phyloP scores from a whole-genome alignment of 1,139 yeast species.

The Trichomonascaceae sp. region DNA sequence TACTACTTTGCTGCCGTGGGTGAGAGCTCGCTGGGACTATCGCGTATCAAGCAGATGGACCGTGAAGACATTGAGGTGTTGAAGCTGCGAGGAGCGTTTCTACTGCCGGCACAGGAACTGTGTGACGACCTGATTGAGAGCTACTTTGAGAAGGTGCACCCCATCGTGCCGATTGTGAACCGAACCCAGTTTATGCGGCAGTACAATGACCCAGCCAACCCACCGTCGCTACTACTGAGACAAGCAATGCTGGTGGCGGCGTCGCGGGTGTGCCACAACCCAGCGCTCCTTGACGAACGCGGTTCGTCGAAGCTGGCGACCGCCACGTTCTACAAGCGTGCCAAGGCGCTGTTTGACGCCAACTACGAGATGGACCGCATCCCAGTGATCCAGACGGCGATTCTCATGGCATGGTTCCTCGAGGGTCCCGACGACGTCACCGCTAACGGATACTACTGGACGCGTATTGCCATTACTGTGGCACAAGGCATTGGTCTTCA shows the following conservation, averaged over 20 bases:
- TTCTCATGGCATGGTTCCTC: constrained; percentile 58
- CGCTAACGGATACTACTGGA: constrained; percentile 68
- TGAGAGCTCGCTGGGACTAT: constrained; percentile 7
- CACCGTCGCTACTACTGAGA: constrained; percentile 54
- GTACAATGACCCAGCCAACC: constrained; percentile 46
- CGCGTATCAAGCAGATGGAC: constrained; percentile 31
- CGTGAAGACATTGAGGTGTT: constrained; percentile 58
- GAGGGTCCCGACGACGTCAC: constrained; percentile 72
- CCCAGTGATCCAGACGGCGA: constrained; percentile 51
- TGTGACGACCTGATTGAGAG: constrained; percentile 50
- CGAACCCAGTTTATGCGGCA: constrained; percentile 46
- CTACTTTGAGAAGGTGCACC: constrained; percentile 57
- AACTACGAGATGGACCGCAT: constrained; percentile 63
- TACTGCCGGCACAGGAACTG: constrained; percentile 48
- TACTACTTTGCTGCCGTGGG: constrained; percentile 18
- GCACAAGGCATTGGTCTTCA: constrained; percentile 79
- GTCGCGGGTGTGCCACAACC: constrained; percentile 46
- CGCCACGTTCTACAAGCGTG: constrained; percentile 59
- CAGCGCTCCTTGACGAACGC: constrained; percentile 40
- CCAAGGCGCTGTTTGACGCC: constrained; percentile 63
- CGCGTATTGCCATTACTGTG: constrained; percentile 54
- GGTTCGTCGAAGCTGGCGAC: constrained; percentile 49
- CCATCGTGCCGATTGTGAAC: constrained; percentile 60
- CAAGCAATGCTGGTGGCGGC: constrained; percentile 65
- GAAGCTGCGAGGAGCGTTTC: constrained; percentile 58